phyloP scores from a whole-genome alignment of 257 asterid genomes.

The Plantago elongata region DNA sequence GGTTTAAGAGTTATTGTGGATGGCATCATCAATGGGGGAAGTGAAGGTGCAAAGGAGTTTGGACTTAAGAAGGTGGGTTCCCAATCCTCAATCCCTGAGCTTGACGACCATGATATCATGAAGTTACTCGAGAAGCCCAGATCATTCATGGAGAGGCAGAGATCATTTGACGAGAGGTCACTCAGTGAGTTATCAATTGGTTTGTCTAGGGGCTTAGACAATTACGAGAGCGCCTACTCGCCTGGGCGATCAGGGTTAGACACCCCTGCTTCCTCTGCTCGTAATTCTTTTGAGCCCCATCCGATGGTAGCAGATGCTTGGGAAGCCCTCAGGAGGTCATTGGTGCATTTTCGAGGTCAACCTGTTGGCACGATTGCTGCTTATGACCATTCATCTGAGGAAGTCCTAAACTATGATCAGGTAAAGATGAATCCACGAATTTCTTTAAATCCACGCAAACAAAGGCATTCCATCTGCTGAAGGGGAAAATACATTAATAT shows the following conservation, averaged over 20 bases:
- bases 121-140: conserved; percentile 66
- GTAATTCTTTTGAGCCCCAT: conserved; percentile 74
- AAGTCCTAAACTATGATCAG: conserved; percentile 82
- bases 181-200: conserved; percentile 65
- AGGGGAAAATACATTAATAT: no score
- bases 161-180: conserved; percentile 73
- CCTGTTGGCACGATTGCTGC: conserved; percentile 92
- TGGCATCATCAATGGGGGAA: conserved; percentile 19
- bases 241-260: conserved; percentile 57
- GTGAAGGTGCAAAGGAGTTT: conserved; percentile 32
- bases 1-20: conserved; percentile 24
- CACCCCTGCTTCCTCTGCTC: conserved; percentile 54
- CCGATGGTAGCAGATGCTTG: conserved; percentile 85
- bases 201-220: conserved; percentile 46
- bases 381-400: conserved; percentile 76
- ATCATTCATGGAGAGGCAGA: conserved; percentile 57
- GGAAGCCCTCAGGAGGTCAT: conserved; percentile 66
- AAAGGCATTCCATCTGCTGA: not conserved
- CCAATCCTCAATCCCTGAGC: conserved; percentile 53
- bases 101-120: conserved; percentile 56
- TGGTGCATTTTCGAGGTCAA: conserved; percentile 63
- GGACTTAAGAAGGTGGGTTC: conserved; percentile 58
- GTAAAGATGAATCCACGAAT: conserved; percentile 23
- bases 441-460: not conserved
- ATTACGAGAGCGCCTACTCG: conserved; percentile 45